Base-by-base conservation (phyloP, 257 asterid species). In the Plectranthus barbatus region DNA sequence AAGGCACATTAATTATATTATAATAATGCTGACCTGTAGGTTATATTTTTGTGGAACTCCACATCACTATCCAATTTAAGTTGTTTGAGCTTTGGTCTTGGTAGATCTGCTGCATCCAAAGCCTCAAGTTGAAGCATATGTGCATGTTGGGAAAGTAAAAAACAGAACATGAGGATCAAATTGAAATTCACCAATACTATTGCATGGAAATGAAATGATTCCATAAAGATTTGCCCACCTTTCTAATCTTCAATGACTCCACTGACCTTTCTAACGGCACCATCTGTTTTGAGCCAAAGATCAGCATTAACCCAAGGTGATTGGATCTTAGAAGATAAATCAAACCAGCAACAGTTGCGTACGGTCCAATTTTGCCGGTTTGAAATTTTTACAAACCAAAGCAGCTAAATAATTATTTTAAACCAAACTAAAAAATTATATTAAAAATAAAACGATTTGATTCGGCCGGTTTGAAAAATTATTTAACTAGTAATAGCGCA, bases 91-190 rank as follows among this genome's bases (percentile, higher is more conserved):
- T 85, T 72, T 80, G 81, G 64, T 87, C 95, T n/a, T n/a, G n/a
- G n/a, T n/a, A n/a, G n/a, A 62, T 93, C 99, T 18, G 96, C 94
- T 79, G 82, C 95, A 74, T 93, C 90, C 76, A 87, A 93, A 15
- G 99, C 99, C 84, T 90, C 96, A 7, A 93, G 95, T 81, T 93
- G 97, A 59, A 90, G 87, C 9, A 64, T 68, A 70, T 93, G 99
- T 11, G 97, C 95, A 97, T 93, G 73, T 36, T 29, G 33, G 61
- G 13, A 66, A 59, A 70, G 19, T n/a, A n/a, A n/a, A n/a, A n/a
- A n/a, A n/a, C n/a, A n/a, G n/a, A 44, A 33, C 70, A 74, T 29
- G 15, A 63, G 19, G 44, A 62, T 49, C 67, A 72, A 69, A 70
- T 67, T 68, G 21, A 52, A 64, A 60, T 71, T 60, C 41, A 74